These are phyloP conservation scores for Grosmannia clavigera DNA, from an alignment of 2,329 filamentous ascomycete genomes.

Conservation along the genomic window DNA sequence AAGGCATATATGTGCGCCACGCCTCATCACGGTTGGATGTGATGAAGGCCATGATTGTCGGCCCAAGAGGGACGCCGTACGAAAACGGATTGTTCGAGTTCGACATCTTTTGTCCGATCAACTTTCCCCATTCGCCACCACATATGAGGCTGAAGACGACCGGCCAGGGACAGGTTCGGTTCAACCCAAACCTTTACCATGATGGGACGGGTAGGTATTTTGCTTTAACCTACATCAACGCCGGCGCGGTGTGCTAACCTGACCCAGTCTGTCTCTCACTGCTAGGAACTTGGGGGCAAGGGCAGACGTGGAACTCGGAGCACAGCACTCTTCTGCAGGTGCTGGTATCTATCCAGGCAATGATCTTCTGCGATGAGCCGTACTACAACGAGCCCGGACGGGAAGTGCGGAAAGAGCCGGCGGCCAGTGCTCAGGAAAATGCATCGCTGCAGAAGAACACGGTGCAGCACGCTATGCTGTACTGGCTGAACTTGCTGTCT, in stretches of 20 bases:
- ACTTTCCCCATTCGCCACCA: slow-evolving; percentile 31
- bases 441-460: slow-evolving; percentile 16
- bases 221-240: neutral
- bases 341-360: slow-evolving; percentile 42
- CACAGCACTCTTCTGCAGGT: slow-evolving; percentile 38
- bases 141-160: slow-evolving; percentile 31
- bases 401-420: slow-evolving; percentile 12
- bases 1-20: slow-evolving; percentile 37
- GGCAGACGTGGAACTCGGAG: slow-evolving; percentile 30
- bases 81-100: slow-evolving; percentile 43
- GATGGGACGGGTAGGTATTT: slow-evolving; percentile 29
- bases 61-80: slow-evolving; percentile 37
- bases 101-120: slow-evolving; percentile 29
- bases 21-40: slow-evolving; percentile 31
- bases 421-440: slow-evolving; percentile 19
- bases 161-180: slow-evolving; percentile 22
- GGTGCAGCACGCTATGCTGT: slow-evolving; percentile 17
- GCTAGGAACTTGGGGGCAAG: slow-evolving; percentile 32
- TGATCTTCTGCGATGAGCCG: slow-evolving; percentile 42
- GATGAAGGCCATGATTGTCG: slow-evolving; percentile 38
- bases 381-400: slow-evolving; percentile 41
- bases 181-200: slow-evolving; percentile 41
- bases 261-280: slow-evolving; percentile 33
- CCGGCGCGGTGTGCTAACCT: neutral
- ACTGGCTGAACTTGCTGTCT: slow-evolving; percentile 15